Evolutionary conservation across 2,329 filamentous ascomycete species (phyloP), one percentile per base, ranked within the genome.

Genomic region (Colletotrichum sp.): DNA sequence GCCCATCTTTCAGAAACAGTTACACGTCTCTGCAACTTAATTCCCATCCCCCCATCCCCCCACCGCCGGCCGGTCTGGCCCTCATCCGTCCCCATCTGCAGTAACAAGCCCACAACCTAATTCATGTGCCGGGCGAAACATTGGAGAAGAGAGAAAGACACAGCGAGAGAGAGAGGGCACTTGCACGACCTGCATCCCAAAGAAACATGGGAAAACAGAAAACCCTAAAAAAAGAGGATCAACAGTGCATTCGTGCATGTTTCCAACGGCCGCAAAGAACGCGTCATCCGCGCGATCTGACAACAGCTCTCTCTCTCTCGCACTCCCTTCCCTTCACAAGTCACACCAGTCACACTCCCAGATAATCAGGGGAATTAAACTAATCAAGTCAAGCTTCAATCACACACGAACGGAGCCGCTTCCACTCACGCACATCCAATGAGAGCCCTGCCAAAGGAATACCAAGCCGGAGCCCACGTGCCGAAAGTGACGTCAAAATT

Each of bases 401-500:
- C 60, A 21, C 13, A 63, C n/a, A 38, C 36, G 36, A 32, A 48
- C 43, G 43, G 43, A 48, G 43, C 43, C 43, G 43, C 43, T 48
- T 48, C 43, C 43, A 48, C 4, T 21, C n/a, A 7, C 43, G n/a
- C 12, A 21, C 43, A 15, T n/a, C 58, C 68, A 71, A 57, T 71
- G 34, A 16, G 36, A 18, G 15, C 28, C 8, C 28, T 21, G 43
- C 43, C 34, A 38, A n/a, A 18, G n/a, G 18, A 15, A 5, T 57
- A 26, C 58, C 48, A 70, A 71, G 67, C 67, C 71, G 67, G 66
- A 60, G 21, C 8, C 18, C 67, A n/a, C 34, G 57, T 70, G 71
- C 58, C 71, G 43, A n/a, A 4, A 48, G 67, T 74, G 67, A 74
- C 71, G 71, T 74, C 71, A 65, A 63, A 48, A 15, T 15, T 8